Evolutionary conservation across 352 stramenopile genomes (phyloP), one percentile per base, ranked within the genome.

Genomic region (Peronosclerospora sorghi): DNA sequence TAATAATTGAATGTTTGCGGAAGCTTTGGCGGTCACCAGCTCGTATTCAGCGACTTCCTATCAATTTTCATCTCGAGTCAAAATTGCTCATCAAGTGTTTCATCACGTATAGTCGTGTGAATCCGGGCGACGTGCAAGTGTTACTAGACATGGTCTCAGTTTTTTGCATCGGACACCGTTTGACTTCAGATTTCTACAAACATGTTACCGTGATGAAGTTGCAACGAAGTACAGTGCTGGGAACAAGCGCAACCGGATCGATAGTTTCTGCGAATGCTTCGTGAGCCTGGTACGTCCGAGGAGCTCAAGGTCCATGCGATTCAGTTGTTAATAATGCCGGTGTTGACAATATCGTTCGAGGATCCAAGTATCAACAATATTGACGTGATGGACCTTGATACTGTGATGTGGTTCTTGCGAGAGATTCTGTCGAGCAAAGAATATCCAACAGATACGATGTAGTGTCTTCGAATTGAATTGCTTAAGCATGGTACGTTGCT

Each of bases 111-210:
- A 94, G 87, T 36, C 77, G 84, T 44, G 66, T 68, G 2, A 92
- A 95, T 56, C 81, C 82, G n/a, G 77, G 94, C 18, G 92, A 98
- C 51, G 83, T 96, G 2, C 91, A 97, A 62, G 74, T 98, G 29
- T 65, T 98, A 29, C 84, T 98, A 49, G 95, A 98, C 30, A 81
- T 98, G 62, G 68, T 98, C 5, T 77, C 75, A 1, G 87, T 97
- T 12, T 98, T 48, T 43, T 97, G 30, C 86, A 98, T 41, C 90
- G 79, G 23, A 90, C 80, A 23, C 83, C 83, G 7, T 81, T 95
- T 35, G 94, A 98, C 60, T 98, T 97, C 44, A 91, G 75, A 18
- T 98, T 98, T 40, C 57, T 99, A 5, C 71, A 95, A 38, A 45
- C 72, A 0, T 97, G 95, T 48, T 95, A 86, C 44, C 71, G 69